Evolutionary conservation across 2,329 filamentous ascomycete genomes (phyloP).

Genomic region (Chrysosporium keratinophilum): DNA sequence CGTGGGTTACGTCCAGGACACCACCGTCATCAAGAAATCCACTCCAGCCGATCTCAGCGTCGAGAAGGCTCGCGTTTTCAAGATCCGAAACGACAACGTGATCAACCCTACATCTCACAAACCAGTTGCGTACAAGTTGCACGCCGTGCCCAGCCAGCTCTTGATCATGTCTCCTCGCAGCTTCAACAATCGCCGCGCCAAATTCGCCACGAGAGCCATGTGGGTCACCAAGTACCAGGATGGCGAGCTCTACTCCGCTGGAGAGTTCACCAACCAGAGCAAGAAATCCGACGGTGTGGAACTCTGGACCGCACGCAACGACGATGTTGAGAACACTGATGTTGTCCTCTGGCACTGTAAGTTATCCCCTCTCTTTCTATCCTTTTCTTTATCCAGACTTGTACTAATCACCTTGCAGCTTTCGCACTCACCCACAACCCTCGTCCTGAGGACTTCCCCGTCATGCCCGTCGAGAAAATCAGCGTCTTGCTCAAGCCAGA

Average conservation of each 20-base stretch:
- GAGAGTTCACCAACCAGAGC: conserved; percentile 49
- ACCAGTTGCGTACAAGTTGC: conserved; percentile 48
- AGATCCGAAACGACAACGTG: conserved; percentile 46
- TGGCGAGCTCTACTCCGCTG: conserved; percentile 44
- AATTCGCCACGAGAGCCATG: conserved; percentile 47
- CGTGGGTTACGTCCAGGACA: conserved; percentile 41
- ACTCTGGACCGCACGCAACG: conserved; percentile 40
- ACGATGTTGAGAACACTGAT: conserved; percentile 41
- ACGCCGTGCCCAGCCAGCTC: conserved; percentile 48
- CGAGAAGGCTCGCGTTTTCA: conserved; percentile 45
- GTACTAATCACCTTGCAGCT: conserved; percentile 20
- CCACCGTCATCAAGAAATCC: conserved; percentile 40
- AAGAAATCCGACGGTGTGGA: conserved; percentile 45
- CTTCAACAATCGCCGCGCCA: conserved; percentile 42
- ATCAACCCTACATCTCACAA: conserved; percentile 46
- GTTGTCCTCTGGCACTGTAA: conserved; percentile 33
- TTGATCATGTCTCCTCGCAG: conserved; percentile 43
- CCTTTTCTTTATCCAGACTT: conserved; percentile 25
- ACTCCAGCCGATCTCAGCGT: conserved; percentile 41
- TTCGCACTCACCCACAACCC: conserved; percentile 55
- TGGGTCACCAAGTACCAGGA: conserved; percentile 48
- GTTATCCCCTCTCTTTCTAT: conserved; percentile 8
- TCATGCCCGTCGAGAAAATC: conserved; percentile 54
- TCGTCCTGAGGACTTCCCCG: conserved; percentile 55
- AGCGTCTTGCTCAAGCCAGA: conserved; percentile 41